A percentile compares a stretch with the other conserved stretches of the same genome.
Evolutionary conservation across 2,329 filamentous ascomycete genomes (phyloP).

Genomic region (Colletotrichum cordylinicola): DNA sequence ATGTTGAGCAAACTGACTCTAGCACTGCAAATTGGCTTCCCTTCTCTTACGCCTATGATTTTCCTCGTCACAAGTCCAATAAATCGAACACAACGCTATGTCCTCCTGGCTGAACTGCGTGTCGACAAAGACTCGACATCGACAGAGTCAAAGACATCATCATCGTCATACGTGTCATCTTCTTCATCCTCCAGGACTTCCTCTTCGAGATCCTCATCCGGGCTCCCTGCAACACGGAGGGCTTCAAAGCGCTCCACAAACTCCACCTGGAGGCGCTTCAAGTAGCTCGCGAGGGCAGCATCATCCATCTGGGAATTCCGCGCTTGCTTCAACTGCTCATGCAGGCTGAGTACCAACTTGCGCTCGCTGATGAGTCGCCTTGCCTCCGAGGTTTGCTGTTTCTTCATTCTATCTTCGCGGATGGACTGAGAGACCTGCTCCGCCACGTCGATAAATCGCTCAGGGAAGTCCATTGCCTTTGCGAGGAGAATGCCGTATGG

Average conservation of each 20-base stretch:
- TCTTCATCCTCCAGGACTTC: background rate
- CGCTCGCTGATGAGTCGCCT: constrained; percentile 67
- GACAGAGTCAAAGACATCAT: background rate
- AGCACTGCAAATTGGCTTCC: too few relatives aligned
- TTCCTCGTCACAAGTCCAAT: background rate
- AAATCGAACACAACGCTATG: background rate
- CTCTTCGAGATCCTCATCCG: background rate
- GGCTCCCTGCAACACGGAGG: constrained; percentile 49
- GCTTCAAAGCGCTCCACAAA: constrained; percentile 76
- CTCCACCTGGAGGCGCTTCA: constrained; percentile 73
- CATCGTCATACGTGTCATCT: background rate
- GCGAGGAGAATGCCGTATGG: constrained; percentile 89
- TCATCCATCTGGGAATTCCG: constrained; percentile 69
- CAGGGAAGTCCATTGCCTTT: constrained; percentile 74
- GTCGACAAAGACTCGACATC: background rate
- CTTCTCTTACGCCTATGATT: background rate
- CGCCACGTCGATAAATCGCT: constrained; percentile 70
- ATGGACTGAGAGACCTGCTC: constrained; percentile 69
- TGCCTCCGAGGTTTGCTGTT: constrained; percentile 63
- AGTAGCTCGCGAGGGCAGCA: constrained; percentile 65
- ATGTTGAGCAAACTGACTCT: background rate
- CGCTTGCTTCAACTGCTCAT: constrained; percentile 75
- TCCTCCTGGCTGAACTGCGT: background rate
- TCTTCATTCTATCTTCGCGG: constrained; percentile 60
- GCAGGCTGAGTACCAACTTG: constrained; percentile 75